phyloP scores from a whole-genome alignment of 208 protist genomes.

The Wallacemonas rigidus region DNA sequence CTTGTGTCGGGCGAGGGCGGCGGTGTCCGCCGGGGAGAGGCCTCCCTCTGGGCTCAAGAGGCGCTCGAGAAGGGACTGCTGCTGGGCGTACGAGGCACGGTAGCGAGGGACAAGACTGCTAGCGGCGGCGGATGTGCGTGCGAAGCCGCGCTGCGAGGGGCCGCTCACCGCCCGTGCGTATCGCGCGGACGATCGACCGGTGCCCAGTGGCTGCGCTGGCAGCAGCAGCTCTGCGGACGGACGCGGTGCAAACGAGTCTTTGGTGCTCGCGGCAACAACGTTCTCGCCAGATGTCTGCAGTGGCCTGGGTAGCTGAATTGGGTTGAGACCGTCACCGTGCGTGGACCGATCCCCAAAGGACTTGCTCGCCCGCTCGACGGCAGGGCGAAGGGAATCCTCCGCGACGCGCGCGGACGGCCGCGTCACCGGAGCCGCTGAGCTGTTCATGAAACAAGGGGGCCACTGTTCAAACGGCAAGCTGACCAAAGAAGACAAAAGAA shows the following conservation, averaged over 20 bases:
- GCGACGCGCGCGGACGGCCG: slow-evolving; percentile 6
- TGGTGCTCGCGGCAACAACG: not conserved
- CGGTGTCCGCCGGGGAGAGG: slow-evolving; percentile 6
- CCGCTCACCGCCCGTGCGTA: no score
- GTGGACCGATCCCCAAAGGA: not conserved
- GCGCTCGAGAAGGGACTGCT: slow-evolving; percentile 14
- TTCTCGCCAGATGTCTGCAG: not conserved
- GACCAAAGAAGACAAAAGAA: not conserved
- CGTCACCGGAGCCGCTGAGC: slow-evolving; percentile 4
- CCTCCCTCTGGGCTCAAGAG: slow-evolving; percentile 11
- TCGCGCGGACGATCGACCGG: not conserved
- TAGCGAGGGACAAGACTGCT: slow-evolving; percentile 1
- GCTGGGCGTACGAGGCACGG: slow-evolving; percentile 11
- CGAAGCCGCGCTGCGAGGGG: not conserved
- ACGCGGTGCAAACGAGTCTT: not conserved
- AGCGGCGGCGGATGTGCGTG: not conserved
- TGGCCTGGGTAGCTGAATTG: not conserved
- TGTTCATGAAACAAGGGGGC: slow-evolving; percentile 6
- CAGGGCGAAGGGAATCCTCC: not conserved
- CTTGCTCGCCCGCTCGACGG: not conserved
- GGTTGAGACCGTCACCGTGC: not conserved
- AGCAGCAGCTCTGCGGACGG: slow-evolving; percentile 5
- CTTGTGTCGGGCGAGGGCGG: slow-evolving; percentile 13
- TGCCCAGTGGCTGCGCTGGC: not conserved
- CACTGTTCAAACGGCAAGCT: no score